Conservation (phyloP, 2,329 filamentous ascomycete genomes). For the Fusarium veterinarium region DNA sequence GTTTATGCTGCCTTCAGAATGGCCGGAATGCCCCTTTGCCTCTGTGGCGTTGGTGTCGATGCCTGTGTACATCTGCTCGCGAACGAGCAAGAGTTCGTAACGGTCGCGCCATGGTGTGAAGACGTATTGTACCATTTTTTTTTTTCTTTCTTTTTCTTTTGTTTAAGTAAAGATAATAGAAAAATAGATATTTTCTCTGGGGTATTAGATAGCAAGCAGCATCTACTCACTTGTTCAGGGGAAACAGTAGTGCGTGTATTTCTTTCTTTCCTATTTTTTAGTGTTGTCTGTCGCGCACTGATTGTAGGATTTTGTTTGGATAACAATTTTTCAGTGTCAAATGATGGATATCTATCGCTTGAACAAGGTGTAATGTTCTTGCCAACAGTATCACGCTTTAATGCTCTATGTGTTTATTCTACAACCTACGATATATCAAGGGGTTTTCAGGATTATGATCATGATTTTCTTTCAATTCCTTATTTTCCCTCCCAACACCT, state of each 20-base stretch:
- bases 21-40: not conserved
- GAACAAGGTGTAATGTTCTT: not conserved
- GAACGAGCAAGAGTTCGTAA: slow-evolving; percentile 73
- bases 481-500: too few species aligned
- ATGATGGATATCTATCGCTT: not conserved
- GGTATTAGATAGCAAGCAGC: not conserved
- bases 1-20: not conserved
- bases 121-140: slow-evolving; percentile 74
- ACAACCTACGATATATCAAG: not conserved
- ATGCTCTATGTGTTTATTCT: not conserved
- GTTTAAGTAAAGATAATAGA: not conserved
- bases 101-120: slow-evolving; percentile 79
- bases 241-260: not conserved
- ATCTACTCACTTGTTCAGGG: not conserved
- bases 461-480: not conserved
- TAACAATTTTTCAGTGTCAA: slow-evolving; percentile 10
- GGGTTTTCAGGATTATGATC: too few species aligned
- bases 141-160: too few species aligned
- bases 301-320: slow-evolving; percentile 5
- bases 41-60: slow-evolving; percentile 9
- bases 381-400: not conserved
- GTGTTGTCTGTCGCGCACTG: not conserved
- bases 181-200: not conserved
- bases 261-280: not conserved
- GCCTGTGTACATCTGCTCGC: slow-evolving; percentile 69